phyloP scores from a whole-genome alignment of 306 rosid genomes.

The Urtica urens region DNA sequence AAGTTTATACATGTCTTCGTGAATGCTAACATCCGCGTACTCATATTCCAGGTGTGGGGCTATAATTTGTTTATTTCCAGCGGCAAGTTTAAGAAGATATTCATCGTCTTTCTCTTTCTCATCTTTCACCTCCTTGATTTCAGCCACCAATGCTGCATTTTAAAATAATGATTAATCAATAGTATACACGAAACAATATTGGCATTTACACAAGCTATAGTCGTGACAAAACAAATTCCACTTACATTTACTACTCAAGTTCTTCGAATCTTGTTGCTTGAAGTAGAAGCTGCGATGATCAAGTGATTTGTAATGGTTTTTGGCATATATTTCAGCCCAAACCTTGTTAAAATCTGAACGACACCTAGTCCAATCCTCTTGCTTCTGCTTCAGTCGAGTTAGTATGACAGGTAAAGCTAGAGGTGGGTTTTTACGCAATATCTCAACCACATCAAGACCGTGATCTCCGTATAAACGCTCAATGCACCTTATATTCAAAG shows the following conservation, averaged over 20 bases:
- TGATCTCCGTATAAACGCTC: conserved; percentile 97
- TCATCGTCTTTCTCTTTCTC: conserved; percentile 75
- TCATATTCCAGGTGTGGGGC: conserved; percentile 76
- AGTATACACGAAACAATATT: background rate
- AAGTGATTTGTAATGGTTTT: conserved; percentile 93
- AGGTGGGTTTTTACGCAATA: conserved; percentile 76
- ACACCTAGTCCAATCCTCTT: conserved; percentile 95
- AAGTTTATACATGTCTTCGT: conserved; percentile 81
- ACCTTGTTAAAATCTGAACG: conserved; percentile 89
- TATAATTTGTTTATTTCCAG: conserved; percentile 62
- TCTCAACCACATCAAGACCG: conserved; percentile 91
- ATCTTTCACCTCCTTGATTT: conserved; percentile 85
- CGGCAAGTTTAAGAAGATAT: conserved; percentile 65
- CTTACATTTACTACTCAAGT: conserved; percentile 89
- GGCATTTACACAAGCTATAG: background rate
- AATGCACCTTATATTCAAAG: conserved; percentile 82
- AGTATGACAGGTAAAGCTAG: conserved; percentile 71
- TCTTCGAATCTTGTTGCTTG: conserved; percentile 98
- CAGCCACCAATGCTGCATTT: conserved; percentile 71
- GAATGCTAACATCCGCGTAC: conserved; percentile 54
- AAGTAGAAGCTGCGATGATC: conserved; percentile 98
- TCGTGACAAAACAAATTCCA: conserved; percentile 11
- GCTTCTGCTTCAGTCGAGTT: conserved; percentile 91
- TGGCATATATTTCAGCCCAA: conserved; percentile 95
- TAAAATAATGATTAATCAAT: background rate